Base-by-base conservation (phyloP, 441 rosid species). In the Arabidopsis hybrid region DNA sequence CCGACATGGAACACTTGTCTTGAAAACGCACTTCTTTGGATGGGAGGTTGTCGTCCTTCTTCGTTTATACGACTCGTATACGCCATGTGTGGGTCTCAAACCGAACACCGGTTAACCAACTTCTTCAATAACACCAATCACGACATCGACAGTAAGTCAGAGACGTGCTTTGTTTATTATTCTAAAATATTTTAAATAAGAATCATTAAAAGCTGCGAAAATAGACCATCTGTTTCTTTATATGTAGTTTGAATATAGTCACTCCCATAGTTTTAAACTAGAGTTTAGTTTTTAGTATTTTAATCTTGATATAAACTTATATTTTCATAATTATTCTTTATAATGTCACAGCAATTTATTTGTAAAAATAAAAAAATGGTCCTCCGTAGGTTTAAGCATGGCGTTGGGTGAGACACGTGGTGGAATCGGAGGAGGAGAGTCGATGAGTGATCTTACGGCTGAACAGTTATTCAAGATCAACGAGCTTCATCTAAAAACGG, bases 41-140 rank as follows among this genome's bases (percentile, higher is more conserved):
- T 83, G 8, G 85, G 79, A 0, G 87, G 88, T 10, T 87, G 86
- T 72, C 67, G 85, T 59, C 89, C 88, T 17, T 69, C 92, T 31
- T 72, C 76, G 8, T 82, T 49, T 40, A 61, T 84, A 57, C 62
- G 86, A 38, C 79, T 84, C 40, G 7, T 82, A 0, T 84, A 83
- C 53, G 78, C 77, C 13, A 75, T 75, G 14, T 71, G 79, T 17
- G 83, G 87, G 1, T 70, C 80, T 7, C 53, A 79, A 14, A 60
- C 79, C 2, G 76, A 85, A 52, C 52, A 26, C 34, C 47, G 40
- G 9, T 32, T 78, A 6, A 14, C 68, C 46, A 50, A 62, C 32
- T 51, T 70, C 16, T 42, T 62, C 18, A 9, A 13, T 50, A 8
- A 50, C 78, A 21, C 26, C 26, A 21, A 21, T 2, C 26, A 39